phyloP scores from a whole-genome alignment of 495 filamentous ascomycete genomes.

The Penicillium fimorum region DNA sequence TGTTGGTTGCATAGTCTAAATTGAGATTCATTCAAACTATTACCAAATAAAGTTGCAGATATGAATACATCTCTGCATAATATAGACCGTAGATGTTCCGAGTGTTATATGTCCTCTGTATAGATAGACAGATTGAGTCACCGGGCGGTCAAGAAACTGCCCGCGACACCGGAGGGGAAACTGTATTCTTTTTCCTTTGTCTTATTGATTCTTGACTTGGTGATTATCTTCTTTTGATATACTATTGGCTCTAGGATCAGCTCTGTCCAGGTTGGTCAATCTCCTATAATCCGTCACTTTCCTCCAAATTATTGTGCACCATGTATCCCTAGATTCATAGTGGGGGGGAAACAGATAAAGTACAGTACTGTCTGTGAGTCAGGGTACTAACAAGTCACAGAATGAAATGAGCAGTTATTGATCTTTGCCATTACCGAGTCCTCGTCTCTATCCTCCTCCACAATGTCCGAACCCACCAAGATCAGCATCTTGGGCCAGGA shows the following conservation, averaged over 20 bases:
- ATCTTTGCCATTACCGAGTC: conserved; percentile 6
- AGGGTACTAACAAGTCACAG: conserved; percentile 22
- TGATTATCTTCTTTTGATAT: conserved; percentile 5
- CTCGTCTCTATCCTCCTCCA: conserved; percentile 8
- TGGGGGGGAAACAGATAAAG: conserved; percentile 17
- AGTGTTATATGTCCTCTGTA: neutral
- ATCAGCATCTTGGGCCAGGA: conserved; percentile 64
- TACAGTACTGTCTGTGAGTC: conserved; percentile 14
- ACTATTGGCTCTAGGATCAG: conserved; percentile 16
- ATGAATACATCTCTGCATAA: neutral
- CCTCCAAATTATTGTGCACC: conserved; percentile 8
- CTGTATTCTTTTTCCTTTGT: conserved; percentile 5
- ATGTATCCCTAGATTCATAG: conserved; percentile 26
- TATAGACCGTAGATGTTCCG: neutral
- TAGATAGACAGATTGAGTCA: conserved; percentile 15
- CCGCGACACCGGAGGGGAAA: conserved; percentile 42
- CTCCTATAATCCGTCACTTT: conserved; percentile 2
- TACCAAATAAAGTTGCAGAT: neutral
- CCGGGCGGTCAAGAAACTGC: conserved; percentile 26
- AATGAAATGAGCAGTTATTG: conserved; percentile 36
- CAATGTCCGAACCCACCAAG: conserved; percentile 48
- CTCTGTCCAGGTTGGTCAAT: neutral
- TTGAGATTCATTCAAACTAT: neutral
- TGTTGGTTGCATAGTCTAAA: neutral
- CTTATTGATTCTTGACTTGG: neutral